These are phyloP conservation scores for Phoma sp. DNA, from an alignment of 2,329 filamentous ascomycete species.

Conservation along the genomic window DNA sequence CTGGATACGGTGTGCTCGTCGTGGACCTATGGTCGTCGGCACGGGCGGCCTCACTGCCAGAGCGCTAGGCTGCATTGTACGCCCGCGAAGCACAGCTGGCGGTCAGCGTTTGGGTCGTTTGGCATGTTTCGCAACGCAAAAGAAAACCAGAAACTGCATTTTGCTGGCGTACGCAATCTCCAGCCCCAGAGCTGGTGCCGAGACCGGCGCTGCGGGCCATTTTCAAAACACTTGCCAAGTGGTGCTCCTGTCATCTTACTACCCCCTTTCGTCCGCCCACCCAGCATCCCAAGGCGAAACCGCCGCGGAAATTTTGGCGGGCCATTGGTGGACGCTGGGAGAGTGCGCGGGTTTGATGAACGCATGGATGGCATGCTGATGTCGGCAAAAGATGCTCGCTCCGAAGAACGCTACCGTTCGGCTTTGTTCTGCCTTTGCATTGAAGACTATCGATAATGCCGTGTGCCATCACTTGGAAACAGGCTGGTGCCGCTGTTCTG, in stretches of 20 bases:
- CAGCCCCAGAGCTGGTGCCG: slow-evolving; percentile 27
- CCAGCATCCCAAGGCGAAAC: slow-evolving; percentile 29
- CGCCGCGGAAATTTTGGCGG: slow-evolving; percentile 40
- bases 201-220: slow-evolving; percentile 30
- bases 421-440: slow-evolving; percentile 19
- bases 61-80: slow-evolving; percentile 13
- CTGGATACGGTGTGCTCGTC: slow-evolving; percentile 19
- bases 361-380: slow-evolving; percentile 38
- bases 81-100: slow-evolving; percentile 44
- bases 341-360: slow-evolving; percentile 45
- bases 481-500: slow-evolving; percentile 24
- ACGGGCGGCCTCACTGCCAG: slow-evolving; percentile 26
- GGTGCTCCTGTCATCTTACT: slow-evolving; percentile 23
- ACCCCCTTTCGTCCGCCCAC: slow-evolving; percentile 19
- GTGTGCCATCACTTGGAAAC: slow-evolving; percentile 23
- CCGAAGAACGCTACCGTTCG: slow-evolving; percentile 19
- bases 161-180: slow-evolving; percentile 38
- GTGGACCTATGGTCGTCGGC: slow-evolving; percentile 20
- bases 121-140: slow-evolving; percentile 41
- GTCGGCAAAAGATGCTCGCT: slow-evolving; percentile 38
- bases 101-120: slow-evolving; percentile 40
- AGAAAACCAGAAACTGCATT: slow-evolving; percentile 21
- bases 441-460: slow-evolving; percentile 20
- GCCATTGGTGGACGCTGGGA: slow-evolving; percentile 34
- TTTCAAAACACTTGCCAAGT: slow-evolving; percentile 46